phyloP scores from a whole-genome alignment of 2,329 filamentous ascomycete species.

The Raffaelea arxii region DNA sequence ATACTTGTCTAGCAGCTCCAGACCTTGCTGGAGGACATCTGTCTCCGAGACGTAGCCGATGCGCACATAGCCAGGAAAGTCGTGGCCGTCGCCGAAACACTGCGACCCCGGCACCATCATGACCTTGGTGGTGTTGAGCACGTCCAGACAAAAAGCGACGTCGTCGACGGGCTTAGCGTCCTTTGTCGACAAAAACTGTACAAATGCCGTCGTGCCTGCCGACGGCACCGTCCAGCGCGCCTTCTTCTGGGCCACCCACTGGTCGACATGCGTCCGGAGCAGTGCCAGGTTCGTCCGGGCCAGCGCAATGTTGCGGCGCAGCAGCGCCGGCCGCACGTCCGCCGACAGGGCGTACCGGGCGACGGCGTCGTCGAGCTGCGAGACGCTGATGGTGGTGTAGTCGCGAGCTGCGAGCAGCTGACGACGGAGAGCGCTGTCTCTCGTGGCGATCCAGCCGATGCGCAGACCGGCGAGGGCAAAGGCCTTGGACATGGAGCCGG shows the following conservation, averaged over 20 bases:
- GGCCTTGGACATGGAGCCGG: constrained; percentile 76
- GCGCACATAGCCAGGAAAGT: constrained; percentile 67
- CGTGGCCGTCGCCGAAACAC: constrained; percentile 58
- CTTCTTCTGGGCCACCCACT: constrained; percentile 41
- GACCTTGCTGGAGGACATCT: constrained; percentile 53
- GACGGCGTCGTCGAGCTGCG: constrained; percentile 70
- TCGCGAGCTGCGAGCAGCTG: constrained; percentile 57
- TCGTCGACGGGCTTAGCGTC: constrained; percentile 52
- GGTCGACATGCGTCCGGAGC: constrained; percentile 57
- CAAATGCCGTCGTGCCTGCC: constrained; percentile 71
- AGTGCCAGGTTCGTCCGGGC: constrained; percentile 58
- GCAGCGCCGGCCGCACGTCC: constrained; percentile 24
- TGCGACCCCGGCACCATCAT: constrained; percentile 64
- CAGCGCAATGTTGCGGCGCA: constrained; percentile 50
- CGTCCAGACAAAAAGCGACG: constrained; percentile 57
- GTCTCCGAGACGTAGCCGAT: constrained; percentile 69
- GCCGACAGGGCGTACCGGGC: constrained; percentile 62
- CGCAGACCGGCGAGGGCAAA: constrained; percentile 76
- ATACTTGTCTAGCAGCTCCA: constrained; percentile 40
- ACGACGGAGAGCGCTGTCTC: constrained; percentile 51
- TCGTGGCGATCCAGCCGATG: constrained; percentile 72
- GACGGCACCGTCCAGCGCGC: constrained; percentile 65
- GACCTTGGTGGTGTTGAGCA: constrained; percentile 60
- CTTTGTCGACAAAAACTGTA: constrained; percentile 52
- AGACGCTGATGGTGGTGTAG: constrained; percentile 81